Evolutionary conservation across 768 basidiomycete species (phyloP).

Genomic region (Mycena pura): DNA sequence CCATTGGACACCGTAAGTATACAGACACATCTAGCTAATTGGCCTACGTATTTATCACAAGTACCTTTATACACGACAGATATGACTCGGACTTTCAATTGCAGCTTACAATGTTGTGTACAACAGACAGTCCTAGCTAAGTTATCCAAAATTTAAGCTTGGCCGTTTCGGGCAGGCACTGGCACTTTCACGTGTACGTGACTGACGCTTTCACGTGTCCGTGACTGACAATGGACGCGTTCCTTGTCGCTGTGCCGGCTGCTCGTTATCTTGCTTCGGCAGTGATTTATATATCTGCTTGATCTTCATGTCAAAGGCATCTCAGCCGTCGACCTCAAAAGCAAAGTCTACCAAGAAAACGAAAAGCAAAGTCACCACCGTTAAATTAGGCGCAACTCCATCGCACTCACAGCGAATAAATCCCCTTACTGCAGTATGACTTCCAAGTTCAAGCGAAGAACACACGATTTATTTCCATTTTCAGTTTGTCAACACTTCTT

Average conservation of each 20-base stretch:
- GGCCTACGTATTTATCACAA: too few relatives aligned
- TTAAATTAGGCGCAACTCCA: conserved; percentile 13
- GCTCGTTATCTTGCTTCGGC: not conserved
- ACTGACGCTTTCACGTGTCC: not conserved
- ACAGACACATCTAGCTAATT: too few relatives aligned
- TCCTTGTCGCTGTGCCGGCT: not conserved
- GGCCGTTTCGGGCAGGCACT: too few relatives aligned
- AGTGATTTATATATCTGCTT: not conserved
- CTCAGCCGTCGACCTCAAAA: not conserved
- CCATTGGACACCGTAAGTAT: too few relatives aligned
- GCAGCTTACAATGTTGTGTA: too few relatives aligned
- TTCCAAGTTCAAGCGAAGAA: not conserved
- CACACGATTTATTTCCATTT: not conserved
- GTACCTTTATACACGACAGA: too few relatives aligned
- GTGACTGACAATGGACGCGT: not conserved
- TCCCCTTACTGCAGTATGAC: conserved; percentile 32
- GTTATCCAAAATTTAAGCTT: too few relatives aligned
- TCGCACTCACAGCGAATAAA: conserved; percentile 25
- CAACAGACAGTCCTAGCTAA: too few relatives aligned
- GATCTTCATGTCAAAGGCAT: not conserved
- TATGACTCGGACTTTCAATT: too few relatives aligned
- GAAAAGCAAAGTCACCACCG: conserved; percentile 22
- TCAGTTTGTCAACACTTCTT: conserved; percentile 29
- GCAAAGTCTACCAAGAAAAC: conserved; percentile 10
- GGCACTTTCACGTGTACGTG: not conserved